A percentile compares a stretch with the other conserved stretches of the same genome.
Evolutionary conservation across 352 stramenopile genomes (phyloP).

Genomic region (Phytophthora tentaculata): DNA sequence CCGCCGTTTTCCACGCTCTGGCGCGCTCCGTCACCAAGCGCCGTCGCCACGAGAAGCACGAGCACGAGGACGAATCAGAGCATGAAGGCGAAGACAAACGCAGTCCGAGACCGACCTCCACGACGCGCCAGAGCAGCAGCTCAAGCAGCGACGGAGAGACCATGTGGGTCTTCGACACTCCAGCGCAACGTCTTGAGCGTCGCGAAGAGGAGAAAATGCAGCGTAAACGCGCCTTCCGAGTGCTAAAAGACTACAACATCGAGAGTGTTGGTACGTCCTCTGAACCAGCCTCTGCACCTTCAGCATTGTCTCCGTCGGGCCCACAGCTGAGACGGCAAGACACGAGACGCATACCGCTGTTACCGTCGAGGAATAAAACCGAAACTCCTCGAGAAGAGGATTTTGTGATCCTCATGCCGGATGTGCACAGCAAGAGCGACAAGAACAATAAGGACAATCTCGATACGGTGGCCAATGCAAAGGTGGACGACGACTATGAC

Average conservation of each 20-base stretch:
- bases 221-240: constrained; percentile 54
- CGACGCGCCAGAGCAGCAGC: constrained; percentile 24
- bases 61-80: constrained; percentile 7
- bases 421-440: constrained; percentile 19
- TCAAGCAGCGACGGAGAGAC: constrained; percentile 45
- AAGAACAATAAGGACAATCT: constrained; percentile 26
- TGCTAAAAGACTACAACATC: constrained; percentile 58
- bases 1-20: constrained; percentile 60
- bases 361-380: constrained; percentile 26
- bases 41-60: constrained; percentile 22
- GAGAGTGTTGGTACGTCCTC: constrained; percentile 26
- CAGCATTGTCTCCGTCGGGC: constrained; percentile 10
- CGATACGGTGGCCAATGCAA: constrained; percentile 15
- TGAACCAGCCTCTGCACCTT: constrained; percentile 2
- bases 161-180: constrained; percentile 58
- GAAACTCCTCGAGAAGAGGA: constrained; percentile 40
- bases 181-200: constrained; percentile 52
- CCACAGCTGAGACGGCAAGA: constrained; percentile 25
- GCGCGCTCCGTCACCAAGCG: constrained; percentile 42
- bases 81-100: constrained; percentile 10
- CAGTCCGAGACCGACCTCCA: constrained; percentile 11
- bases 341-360: constrained; percentile 36
- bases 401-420: constrained; percentile 37
- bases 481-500: constrained; percentile 33
- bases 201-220: constrained; percentile 57